Percentiles rank a stretch among this genome's conserved stretches.
Conservation (phyloP, 306 rosid genomes). For the Vicia faba region DNA sequence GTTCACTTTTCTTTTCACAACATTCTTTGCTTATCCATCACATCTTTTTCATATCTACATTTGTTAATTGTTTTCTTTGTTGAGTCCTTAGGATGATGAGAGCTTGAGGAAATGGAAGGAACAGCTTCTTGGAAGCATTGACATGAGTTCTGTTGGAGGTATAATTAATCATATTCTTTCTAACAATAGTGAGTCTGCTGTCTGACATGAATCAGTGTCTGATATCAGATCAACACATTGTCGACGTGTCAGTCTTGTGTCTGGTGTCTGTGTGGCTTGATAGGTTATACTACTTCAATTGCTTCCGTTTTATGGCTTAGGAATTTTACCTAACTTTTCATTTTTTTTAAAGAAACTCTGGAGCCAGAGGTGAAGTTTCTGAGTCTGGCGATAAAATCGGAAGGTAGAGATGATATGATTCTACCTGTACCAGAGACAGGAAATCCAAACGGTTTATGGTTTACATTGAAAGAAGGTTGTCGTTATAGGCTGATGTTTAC, state of each 20-base stretch:
- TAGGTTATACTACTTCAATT: not conserved
- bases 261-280: too few relatives aligned
- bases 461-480: conserved; percentile 95
- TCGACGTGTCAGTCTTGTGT: too few relatives aligned
- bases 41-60: not conserved
- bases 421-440: conserved; percentile 73
- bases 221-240: too few relatives aligned
- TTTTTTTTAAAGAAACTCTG: conserved; percentile 57
- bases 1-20: conserved; percentile 40
- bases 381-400: conserved; percentile 74
- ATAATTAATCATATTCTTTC: not conserved
- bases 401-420: conserved; percentile 66
- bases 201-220: too few relatives aligned
- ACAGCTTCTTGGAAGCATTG: conserved; percentile 89
- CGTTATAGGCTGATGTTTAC: conserved; percentile 71
- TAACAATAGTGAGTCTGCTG: too few relatives aligned
- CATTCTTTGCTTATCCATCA: not conserved
- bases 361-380: conserved; percentile 86
- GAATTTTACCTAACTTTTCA: not conserved
- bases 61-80: conserved; percentile 16
- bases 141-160: conserved; percentile 83
- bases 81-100: conserved; percentile 74
- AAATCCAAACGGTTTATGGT: conserved; percentile 79
- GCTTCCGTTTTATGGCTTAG: not conserved
- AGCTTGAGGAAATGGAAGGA: conserved; percentile 95